Evolutionary conservation across 805 yeast genomes (phyloP), one percentile per base, ranked within the genome.

Genomic region (Teunomyces tritomae): DNA sequence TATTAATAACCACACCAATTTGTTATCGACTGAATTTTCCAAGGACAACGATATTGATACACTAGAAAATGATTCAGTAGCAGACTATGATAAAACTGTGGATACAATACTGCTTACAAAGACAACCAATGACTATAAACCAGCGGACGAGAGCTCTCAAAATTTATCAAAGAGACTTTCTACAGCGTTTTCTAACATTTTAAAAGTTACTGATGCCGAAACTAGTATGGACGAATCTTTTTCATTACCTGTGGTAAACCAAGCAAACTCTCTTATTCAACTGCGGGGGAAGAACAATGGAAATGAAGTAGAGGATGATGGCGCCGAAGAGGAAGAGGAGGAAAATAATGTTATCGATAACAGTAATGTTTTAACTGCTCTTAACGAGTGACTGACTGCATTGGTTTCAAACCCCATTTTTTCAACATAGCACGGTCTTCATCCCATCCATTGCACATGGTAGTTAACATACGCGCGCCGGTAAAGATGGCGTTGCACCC

Each of bases 401-500:
- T 78, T 40, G 84, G 84, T 53, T 63, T 65, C 56, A 83, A 55
- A 0, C 94, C 94, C 91, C 91, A 87, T 56, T 76, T 80, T 5
- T 65, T 61, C 28, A 87, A 67, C 89, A 87, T 80, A 7, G 65
- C 76, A 49, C 76, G 84, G 60, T 87, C 94, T 57, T 85, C 91
- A 40, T 86, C 89, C 91, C 92, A 87, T 5, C 89, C 90, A 55
- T 80, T 84, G 61, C 92, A 86, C 82, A 83, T 80, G 3, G 94
- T 87, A 2, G 94, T 87, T 48, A 87, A 68, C 92, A 87, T 87
- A 54, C 77, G 80, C 62, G 86, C 84, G 32, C 94, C 94, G 0
- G 91, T 87, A 64, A 87, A 87, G 35, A 87, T 83, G 14, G 92
- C 90, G 64, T 87, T 87, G 54, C 84, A 83, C 14, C 94, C 94